Base-by-base conservation (phyloP, 2,329 filamentous ascomycete genomes). In the Calonectria fujianensis region DNA sequence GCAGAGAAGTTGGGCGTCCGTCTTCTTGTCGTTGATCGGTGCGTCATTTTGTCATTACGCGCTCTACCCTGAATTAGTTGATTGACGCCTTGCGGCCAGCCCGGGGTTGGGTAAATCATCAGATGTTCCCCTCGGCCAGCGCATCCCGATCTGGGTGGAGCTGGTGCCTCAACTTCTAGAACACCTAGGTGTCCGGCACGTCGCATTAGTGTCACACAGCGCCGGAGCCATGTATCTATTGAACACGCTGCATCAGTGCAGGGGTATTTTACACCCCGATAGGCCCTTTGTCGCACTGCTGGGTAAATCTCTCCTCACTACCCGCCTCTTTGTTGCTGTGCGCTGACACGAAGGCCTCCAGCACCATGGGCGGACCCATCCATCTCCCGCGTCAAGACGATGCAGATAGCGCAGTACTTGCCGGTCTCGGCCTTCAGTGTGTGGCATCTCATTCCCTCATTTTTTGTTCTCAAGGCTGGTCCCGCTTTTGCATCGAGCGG, bases 1-100 rank as follows among this genome's bases (percentile, higher is more conserved):
- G 85, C 83, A 9, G 79, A 78, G 54, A 74, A 77, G 54, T 68
- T 84, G 52, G 75, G 80, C 14, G 77, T 86, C 20, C 84, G 85
- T 31, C 75, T 86, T 29, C 76, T 86, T 52, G 72, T 78, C 63
- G 72, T 80, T 2, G 84, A 86, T 75, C 79, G 84, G 50, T 82
- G 57, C 27, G 70, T 69, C 14, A 31, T 31, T 29, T 11, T 65
- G 11, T 80, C 80, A 20, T 78, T 82, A 39, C 81, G 82, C 31
- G 4, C 32, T 72, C n/a, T 4, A 0, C 3, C 6, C 39, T 37
- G 32, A 16, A 24, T 41, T 48, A 1, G 64, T 77, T 3, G 82
- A 85, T 73, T 77, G 82, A 35, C 78, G 29, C 45, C 54, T 37
- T 20, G 16, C 79, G 14, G n/a, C 41, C 32, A 81, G 80, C 32